Evolutionary conservation across 2,329 filamentous ascomycete genomes (phyloP).

Genomic region (Sporothrix pseudoabietina): DNA sequence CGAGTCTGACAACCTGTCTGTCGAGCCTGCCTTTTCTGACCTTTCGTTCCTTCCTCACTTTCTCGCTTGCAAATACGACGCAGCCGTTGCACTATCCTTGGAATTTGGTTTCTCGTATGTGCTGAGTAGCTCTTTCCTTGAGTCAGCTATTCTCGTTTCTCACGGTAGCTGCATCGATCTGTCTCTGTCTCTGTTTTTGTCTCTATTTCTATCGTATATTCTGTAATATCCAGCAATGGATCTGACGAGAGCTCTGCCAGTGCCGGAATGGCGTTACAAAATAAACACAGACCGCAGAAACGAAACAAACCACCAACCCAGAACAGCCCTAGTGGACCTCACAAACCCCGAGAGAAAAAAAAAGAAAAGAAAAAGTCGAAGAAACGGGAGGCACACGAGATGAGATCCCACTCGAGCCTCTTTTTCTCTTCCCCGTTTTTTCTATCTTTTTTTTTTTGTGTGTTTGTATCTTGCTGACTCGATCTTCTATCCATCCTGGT

Average conservation of each 20-base stretch:
- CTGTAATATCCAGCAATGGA: background rate
- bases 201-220: background rate
- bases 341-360: background rate
- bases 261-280: conserved; percentile 10
- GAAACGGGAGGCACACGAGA: conserved; percentile 6
- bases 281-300: background rate
- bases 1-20: background rate
- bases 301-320: background rate
- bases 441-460: background rate
- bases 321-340: background rate
- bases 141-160: background rate
- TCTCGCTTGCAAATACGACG: conserved; percentile 6
- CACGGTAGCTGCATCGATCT: background rate
- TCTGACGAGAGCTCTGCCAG: background rate
- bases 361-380: background rate
- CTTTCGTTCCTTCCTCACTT: background rate
- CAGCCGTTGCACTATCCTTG: conserved; percentile 11
- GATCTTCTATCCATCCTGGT: background rate
- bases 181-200: too few species aligned
- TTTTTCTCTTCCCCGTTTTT: background rate
- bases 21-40: background rate
- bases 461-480: background rate
- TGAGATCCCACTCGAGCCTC: background rate
- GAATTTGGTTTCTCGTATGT: background rate
- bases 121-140: background rate